Evolutionary conservation across 2,329 filamentous ascomycete genomes (phyloP), one percentile per base, ranked within the genome.

Genomic region (Botryotinia convoluta): DNA sequence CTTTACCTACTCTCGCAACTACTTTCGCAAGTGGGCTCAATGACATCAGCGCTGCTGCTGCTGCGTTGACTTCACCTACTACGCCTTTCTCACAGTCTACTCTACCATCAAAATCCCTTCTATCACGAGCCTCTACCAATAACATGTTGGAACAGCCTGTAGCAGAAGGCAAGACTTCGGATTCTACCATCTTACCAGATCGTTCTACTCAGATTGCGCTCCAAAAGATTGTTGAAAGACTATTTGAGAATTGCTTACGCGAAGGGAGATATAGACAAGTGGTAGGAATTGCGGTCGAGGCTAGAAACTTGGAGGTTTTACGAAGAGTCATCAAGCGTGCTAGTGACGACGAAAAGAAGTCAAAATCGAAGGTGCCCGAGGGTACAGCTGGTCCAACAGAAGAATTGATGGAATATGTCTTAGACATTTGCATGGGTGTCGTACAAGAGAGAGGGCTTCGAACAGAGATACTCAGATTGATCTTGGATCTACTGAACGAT

Each of bases 341-440:
- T n/a, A 94, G 90, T 80, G 90, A 95, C 68, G 94, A 97, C 77
- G 93, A 94, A 83, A 94, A 92, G 84, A 87, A 89, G 71, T 85
- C 87, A 78, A 87, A 86, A 80, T 87, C 87, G 80, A 90, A 91
- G 81, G 83, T 85, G 54, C 82, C 82, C 6, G 88, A 90, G 76
- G 84, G 83, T 29, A 84, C 85, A 35, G 83, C 85, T 67, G 87
- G 88, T 5, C 89, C 91, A 42, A 92, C 94, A 29, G 95, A 98
- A 81, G 95, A 98, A 81, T 84, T 99, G 73, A 96, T 99, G 91
- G 96, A 99, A 78, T 99, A 99, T 80, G 92, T 96, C 32, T 85
- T 99, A 75, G 91, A 95, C 78, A 97, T 99, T 77, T 98, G 95
- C 86, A 97, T 99, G 94, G 95, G 97, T 75, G 92, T 98, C 74